Evolutionary conservation across 2,329 filamentous ascomycete genomes (phyloP), one percentile per base, ranked within the genome.

Genomic region (Cladophialophora bantiana): DNA sequence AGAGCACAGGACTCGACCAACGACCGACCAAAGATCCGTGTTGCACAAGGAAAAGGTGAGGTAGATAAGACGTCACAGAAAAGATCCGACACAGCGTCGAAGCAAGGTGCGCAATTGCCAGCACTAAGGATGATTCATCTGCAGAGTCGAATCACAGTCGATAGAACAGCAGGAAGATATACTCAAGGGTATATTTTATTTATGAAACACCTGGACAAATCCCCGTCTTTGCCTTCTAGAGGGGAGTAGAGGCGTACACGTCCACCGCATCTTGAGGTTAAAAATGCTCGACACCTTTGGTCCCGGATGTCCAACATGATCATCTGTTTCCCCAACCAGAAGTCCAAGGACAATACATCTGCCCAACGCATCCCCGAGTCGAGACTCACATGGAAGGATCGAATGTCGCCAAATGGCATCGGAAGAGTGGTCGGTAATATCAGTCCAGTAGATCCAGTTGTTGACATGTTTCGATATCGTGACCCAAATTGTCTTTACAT

Each of bases 371-470:
- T 40, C 55, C 55, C 6, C 18, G 15, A 10, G 20, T 9, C 45
- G 12, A 50, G 18, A 50, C 18, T 26, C 45, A 59, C 31, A 59
- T 56, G 53, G 20, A 35, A 38, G 34, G 59, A 52, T 61, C 31
- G 59, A 61, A 61, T 61, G 59, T 34, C n/a, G 48, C 59, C 59
- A 61, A 61, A 61, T 54, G 59, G 59, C 48, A 34, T 45, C 32
- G 38, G 38, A 35, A 45, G 38, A 15, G 31, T 20, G 45, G 45
- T 50, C 45, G 18, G 52, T 9, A 12, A 55, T 35, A 36, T 36
- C 52, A 55, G 52, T 55, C 34, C 52, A 55, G 52, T 55, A 55
- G 52, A 55, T 55, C 52, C 52, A 34, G 52, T 55, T 55, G 31
- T 55, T 55, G 52, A 55, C 52, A 36, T 55, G 52, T 36, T 50